These are phyloP conservation scores for Picea mariana DNA, from an alignment of 83 land plant species.

Conservation along the genomic window DNA sequence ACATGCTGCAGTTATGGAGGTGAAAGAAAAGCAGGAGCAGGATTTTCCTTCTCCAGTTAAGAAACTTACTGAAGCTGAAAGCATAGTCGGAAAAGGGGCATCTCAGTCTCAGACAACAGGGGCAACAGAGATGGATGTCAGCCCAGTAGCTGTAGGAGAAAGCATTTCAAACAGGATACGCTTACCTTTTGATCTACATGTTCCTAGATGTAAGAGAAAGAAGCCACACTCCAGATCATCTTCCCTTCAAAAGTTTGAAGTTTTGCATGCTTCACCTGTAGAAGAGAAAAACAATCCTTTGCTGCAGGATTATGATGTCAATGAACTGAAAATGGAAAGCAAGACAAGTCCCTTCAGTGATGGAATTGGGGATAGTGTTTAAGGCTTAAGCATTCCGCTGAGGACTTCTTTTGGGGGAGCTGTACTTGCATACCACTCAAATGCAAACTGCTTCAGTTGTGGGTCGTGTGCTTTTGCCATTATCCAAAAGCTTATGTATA, in stretches of 20 bases:
- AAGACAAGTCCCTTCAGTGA: neutral
- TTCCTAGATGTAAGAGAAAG: conserved; percentile 7
- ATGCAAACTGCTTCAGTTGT: neutral
- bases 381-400: neutral
- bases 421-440: neutral
- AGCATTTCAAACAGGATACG: conserved; percentile 3
- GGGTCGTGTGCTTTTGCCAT: neutral
- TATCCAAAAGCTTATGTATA: neutral
- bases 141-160: conserved; percentile 9
- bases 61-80: conserved; percentile 1
- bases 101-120: conserved; percentile 5
- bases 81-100: conserved; percentile 8
- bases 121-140: neutral
- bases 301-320: neutral
- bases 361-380: neutral
- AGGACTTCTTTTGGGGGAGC: neutral
- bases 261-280: neutral
- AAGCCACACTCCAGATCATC: conserved; percentile 9
- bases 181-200: conserved; percentile 10
- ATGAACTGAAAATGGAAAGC: conserved; percentile 11
- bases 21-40: conserved; percentile 1
- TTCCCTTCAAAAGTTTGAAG: conserved; percentile 4
- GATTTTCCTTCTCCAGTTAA: neutral
- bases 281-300: neutral
- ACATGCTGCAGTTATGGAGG: conserved; percentile 7